These are phyloP conservation scores for Bacterosira constricta DNA, from an alignment of 108 stramenopile genomes.

Conservation along the genomic window DNA sequence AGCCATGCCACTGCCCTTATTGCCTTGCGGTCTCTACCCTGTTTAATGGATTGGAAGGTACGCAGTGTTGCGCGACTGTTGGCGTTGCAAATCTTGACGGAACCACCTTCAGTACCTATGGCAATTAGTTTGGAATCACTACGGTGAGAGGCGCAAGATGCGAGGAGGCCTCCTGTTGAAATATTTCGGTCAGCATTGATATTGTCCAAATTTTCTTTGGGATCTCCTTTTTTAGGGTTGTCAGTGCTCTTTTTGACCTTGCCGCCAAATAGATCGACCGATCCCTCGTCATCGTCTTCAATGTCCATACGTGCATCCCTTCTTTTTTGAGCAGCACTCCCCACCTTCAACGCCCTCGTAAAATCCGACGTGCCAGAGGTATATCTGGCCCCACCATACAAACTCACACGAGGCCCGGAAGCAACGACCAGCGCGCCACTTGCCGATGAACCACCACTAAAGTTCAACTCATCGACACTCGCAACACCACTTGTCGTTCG, in stretches of 20 bases:
- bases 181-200: slow-evolving; percentile 71
- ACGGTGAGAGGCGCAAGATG: slow-evolving; percentile 61
- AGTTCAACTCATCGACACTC: slow-evolving; percentile 1
- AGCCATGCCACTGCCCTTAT: slow-evolving; percentile 71
- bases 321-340: slow-evolving; percentile 8
- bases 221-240: not conserved
- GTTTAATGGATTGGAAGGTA: slow-evolving; percentile 45
- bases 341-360: slow-evolving; percentile 41
- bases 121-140: slow-evolving; percentile 78
- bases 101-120: slow-evolving; percentile 71
- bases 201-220: not conserved
- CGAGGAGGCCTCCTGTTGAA: slow-evolving; percentile 71
- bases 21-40: slow-evolving; percentile 36
- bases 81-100: slow-evolving; percentile 72
- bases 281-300: slow-evolving; percentile 7
- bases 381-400: slow-evolving; percentile 78
- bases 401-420: slow-evolving; percentile 70
- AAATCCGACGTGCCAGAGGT: slow-evolving; percentile 49
- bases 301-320: not conserved
- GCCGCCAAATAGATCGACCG: slow-evolving; percentile 16
- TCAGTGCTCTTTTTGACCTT: slow-evolving; percentile 8
- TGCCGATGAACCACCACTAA: slow-evolving; percentile 16
- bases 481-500: not conserved
- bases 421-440: slow-evolving; percentile 56
- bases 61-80: slow-evolving; percentile 69